phyloP scores from a whole-genome alignment of 78 protist genomes.

The Isochrysis galbana region DNA sequence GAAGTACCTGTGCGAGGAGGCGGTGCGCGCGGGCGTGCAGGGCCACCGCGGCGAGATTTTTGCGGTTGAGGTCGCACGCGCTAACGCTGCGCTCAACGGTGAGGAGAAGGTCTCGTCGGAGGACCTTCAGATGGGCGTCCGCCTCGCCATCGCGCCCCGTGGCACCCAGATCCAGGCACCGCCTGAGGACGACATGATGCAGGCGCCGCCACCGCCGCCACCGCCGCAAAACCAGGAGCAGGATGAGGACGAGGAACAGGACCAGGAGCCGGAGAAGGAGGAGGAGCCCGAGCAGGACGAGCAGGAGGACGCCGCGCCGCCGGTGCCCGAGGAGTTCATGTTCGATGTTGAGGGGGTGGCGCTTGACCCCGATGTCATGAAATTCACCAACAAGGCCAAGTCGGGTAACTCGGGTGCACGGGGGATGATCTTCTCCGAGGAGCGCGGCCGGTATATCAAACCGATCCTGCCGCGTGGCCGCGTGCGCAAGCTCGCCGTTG shows the following conservation, averaged over 20 bases:
- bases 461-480: conserved; percentile 48
- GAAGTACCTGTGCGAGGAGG: conserved; percentile 31
- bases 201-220: conserved; percentile 37
- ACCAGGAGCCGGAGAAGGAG: conserved; percentile 33
- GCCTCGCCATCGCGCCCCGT: conserved; percentile 42
- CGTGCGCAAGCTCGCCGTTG: conserved; percentile 44
- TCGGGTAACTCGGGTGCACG: background rate
- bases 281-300: conserved; percentile 44
- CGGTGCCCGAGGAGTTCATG: conserved; percentile 55
- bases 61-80: conserved; percentile 34
- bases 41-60: conserved; percentile 45
- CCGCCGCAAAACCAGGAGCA: background rate
- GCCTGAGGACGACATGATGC: background rate
- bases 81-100: conserved; percentile 25
- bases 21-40: conserved; percentile 42
- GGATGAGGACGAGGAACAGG: background rate
- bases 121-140: conserved; percentile 25
- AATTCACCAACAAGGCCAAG: conserved; percentile 26
- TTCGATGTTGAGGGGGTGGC: conserved; percentile 51
- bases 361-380: conserved; percentile 34
- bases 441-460: conserved; percentile 55
- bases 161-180: background rate
- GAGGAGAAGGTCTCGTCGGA: background rate
- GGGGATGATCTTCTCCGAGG: conserved; percentile 36
- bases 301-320: conserved; percentile 25